Evolutionary conservation across 139 green algal genomes (phyloP), one percentile per base, ranked within the genome.

Genomic region (Chlorella sp.): DNA sequence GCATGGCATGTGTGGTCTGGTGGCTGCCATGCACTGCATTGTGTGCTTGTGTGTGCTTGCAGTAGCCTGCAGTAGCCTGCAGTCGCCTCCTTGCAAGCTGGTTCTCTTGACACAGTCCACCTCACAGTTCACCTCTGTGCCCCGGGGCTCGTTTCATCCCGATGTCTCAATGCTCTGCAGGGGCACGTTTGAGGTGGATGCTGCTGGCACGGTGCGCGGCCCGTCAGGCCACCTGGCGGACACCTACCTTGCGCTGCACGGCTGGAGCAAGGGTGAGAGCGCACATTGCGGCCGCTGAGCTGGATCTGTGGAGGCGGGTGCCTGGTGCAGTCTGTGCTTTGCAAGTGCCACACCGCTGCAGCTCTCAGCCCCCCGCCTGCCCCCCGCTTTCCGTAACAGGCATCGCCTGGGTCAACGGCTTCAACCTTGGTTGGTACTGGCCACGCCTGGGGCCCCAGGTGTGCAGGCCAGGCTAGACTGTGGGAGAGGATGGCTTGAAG

Each of bases 361-460:
- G n/a, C 51, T 21, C 51, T 60, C 51, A 21, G 9, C 51, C 13
- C 51, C 51, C 15, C 51, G 21, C 51, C 51, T 23, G 12, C 51
- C 51, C 9, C 11, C 51, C 44, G 2, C 51, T 21, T 60, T 20
- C 21, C 12, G 18, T 9, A 23, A 15, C 51, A 60, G 51, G 92
- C 17, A 56, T 94, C 38, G 83, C 86, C 20, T 95, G 86, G 73
- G 69, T 95, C 18, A 94, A 94, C 68, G 91, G 88, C 18, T 87
- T 91, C 83, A 90, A 91, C 63, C 73, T 95, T 60, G 92, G 92
- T n/a, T 89, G 89, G 82, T 87, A 87, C 78, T 89, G 86, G 86
- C 32, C 79, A 32, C 36, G 23, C 38, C 17, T 44, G 13, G 83
- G 83, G 6, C 83, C 67, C 2, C 76, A 82, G 75, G 75, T 51